A percentile compares a stretch with the other conserved stretches of the same genome.
Conservation (phyloP, 2,329 filamentous ascomycete species). For the Neonectria magnoliae region DNA sequence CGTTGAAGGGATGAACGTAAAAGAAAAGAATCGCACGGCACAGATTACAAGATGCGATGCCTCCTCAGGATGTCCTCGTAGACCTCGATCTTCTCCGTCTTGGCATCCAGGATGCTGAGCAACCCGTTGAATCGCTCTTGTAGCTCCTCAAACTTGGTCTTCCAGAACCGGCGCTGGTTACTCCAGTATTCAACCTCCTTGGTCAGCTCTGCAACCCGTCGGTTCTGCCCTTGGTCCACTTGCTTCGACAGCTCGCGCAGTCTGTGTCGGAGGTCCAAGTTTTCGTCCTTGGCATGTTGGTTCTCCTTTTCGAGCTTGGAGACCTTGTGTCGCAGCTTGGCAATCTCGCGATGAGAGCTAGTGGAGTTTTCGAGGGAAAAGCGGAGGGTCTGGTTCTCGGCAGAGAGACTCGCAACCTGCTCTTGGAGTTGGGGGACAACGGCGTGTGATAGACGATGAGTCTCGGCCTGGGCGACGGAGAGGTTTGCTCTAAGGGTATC, state of each 20-base stretch:
- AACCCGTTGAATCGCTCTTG: constrained; percentile 43
- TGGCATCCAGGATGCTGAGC: constrained; percentile 42
- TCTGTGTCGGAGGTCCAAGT: constrained; percentile 47
- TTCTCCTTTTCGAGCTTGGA: constrained; percentile 52
- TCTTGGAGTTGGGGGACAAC: constrained; percentile 50
- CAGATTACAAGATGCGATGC: constrained; percentile 42
- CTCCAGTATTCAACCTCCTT: constrained; percentile 50
- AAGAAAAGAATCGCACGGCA: neutral
- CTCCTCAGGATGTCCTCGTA: constrained; percentile 50
- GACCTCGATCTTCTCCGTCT: constrained; percentile 45
- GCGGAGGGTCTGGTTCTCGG: constrained; percentile 53
- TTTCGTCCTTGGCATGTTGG: constrained; percentile 48
- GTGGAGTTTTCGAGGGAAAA: constrained; percentile 48
- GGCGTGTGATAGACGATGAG: constrained; percentile 45
- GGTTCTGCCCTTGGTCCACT: constrained; percentile 44
- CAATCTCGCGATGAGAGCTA: constrained; percentile 44
- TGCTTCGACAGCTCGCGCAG: constrained; percentile 49
- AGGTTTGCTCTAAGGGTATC: constrained; percentile 49
- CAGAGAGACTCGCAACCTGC: constrained; percentile 49
- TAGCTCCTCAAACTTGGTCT: constrained; percentile 42
- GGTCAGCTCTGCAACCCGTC: constrained; percentile 46
- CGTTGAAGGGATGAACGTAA: neutral
- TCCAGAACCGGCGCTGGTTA: constrained; percentile 45
- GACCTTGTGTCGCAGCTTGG: constrained; percentile 47
- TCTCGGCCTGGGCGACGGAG: constrained; percentile 48